A percentile compares a stretch with the other conserved stretches of the same genome.
Evolutionary conservation across 441 rosid genomes (phyloP).

Genomic region (Flueggea neowawraea): DNA sequence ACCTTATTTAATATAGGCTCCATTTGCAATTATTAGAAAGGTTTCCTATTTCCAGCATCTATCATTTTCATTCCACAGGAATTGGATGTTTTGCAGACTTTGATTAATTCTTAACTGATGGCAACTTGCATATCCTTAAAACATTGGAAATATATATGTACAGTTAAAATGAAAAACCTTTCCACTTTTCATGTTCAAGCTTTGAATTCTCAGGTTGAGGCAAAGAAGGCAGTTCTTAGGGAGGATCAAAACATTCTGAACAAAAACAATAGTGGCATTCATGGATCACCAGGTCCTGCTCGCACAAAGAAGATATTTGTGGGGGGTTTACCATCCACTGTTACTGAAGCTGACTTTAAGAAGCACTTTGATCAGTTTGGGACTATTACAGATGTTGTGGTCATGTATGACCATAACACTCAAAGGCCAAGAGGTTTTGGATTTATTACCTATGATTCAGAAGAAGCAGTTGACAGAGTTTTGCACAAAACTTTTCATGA

Average conservation of each 20-base stretch:
- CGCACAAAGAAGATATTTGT: slow-evolving; percentile 93
- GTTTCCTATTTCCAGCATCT: no score
- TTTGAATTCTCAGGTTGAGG: slow-evolving; percentile 71
- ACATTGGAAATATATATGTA: no score
- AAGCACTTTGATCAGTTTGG: slow-evolving; percentile 94
- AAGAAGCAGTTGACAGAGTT: slow-evolving; percentile 88
- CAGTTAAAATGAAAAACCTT: no score
- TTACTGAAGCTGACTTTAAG: slow-evolving; percentile 86
- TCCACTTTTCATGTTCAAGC: not conserved
- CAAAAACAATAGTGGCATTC: slow-evolving; percentile 63
- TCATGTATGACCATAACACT: slow-evolving; percentile 95
- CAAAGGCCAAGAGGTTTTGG: slow-evolving; percentile 98
- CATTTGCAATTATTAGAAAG: no score
- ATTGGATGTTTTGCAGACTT: no score
- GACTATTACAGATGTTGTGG: slow-evolving; percentile 88
- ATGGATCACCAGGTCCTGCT: slow-evolving; percentile 84
- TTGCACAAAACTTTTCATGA: slow-evolving; percentile 85
- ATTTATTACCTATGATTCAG: slow-evolving; percentile 85
- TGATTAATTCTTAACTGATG: no score
- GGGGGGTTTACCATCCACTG: slow-evolving; percentile 95
- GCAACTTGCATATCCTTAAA: no score
- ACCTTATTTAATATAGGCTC: no score
- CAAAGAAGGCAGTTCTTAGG: slow-evolving; percentile 95
- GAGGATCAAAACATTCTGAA: slow-evolving; percentile 73
- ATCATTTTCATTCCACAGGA: no score